Base-by-base conservation (phyloP, 2,329 filamentous ascomycete genomes). In the Apiospora arundinis region DNA sequence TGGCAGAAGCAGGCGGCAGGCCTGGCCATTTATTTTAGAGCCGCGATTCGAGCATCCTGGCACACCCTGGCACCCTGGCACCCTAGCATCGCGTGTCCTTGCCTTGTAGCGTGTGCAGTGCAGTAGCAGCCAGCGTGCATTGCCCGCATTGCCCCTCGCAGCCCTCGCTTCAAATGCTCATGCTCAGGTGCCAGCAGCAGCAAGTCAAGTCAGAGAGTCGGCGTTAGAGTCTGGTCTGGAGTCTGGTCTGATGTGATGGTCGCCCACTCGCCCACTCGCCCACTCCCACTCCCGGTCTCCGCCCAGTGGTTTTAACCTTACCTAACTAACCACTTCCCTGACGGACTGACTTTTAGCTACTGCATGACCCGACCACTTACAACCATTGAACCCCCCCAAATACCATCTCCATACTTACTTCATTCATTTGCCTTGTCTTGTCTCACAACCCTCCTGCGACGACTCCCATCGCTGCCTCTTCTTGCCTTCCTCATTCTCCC, bases 351-450 rank as follows among this genome's bases (percentile, higher is more conserved):
- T 63, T 63, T 63, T 40, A 40, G 56, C 56, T 40, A 63, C 56
- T 63, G 32, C 56, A 63, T 63, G 56, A 63, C 56, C 56, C 28
- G 52, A 60, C 52, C 52, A 60, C 52, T 56, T 56, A 52, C 49
- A 52, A 52, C 52, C 32, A 6, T 46, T 46, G 21, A 18, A 48
- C 21, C 52, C 52, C 52, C 25, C 56, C 56, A 8, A 12, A 45
- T 45, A 12, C 42, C 42, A 45, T 45, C 2, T 11, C 28, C 21
- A 63, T 60, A 60, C 52, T 37, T 60, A 52, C 23, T 16, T 56
- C 56, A 63, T 63, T 32, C 56, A 63, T 63, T 63, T 25, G 48
- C 48, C 48, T 60, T 32, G 32, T 18, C 56, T 63, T 63, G 56
- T 63, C 56, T 63, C 56, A 63, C 56, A 63, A 40, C 21, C 52